phyloP scores from a whole-genome alignment of 2,329 filamentous ascomycete species.

The Neoscytalidium dimidiatum region DNA sequence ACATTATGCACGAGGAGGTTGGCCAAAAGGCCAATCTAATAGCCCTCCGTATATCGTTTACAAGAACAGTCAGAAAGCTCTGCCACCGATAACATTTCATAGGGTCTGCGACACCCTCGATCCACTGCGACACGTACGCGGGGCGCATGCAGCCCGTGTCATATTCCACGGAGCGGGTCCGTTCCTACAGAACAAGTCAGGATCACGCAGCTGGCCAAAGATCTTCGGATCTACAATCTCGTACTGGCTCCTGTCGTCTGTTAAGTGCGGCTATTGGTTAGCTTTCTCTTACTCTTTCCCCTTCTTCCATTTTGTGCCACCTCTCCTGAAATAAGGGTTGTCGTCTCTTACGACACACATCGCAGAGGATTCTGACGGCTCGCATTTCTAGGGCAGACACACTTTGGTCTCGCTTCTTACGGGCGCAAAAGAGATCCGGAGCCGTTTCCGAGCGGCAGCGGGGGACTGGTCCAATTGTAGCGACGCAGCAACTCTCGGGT shows the following conservation, averaged over 20 bases:
- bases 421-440: not conserved
- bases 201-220: not conserved
- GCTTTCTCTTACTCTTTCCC: too few species aligned
- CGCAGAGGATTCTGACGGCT: too few species aligned
- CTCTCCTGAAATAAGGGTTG: not conserved
- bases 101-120: too few species aligned
- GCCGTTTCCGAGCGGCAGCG: not conserved
- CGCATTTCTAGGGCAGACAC: not conserved
- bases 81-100: too few species aligned
- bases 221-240: not conserved
- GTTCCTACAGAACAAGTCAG: not conserved
- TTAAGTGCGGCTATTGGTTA: not conserved
- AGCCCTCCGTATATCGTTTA: too few species aligned
- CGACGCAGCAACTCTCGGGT: too few species aligned
- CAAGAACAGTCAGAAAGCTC: too few species aligned
- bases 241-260: not conserved
- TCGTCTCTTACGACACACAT: not conserved
- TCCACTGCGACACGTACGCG: too few species aligned
- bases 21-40: too few species aligned
- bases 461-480: too few species aligned
- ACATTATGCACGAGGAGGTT: too few species aligned
- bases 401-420: not conserved
- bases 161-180: not conserved
- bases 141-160: not conserved
- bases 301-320: not conserved